A percentile compares a stretch with the other conserved stretches of the same genome.
Evolutionary conservation across 208 protist genomes (phyloP).

Genomic region (Acanthamoeba sp.): DNA sequence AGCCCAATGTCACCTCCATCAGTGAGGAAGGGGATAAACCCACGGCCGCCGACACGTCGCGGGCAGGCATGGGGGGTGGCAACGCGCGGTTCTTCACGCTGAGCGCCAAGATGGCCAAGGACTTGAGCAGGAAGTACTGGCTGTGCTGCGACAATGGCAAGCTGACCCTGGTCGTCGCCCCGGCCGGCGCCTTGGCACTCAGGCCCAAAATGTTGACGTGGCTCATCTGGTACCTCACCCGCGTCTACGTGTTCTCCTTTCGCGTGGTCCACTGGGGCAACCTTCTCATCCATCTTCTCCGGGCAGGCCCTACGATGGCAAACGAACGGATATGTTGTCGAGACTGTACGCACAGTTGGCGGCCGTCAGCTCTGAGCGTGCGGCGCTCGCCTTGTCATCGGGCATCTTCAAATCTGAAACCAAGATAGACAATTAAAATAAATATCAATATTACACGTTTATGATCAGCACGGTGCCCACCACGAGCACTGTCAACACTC

Average conservation of each 20-base stretch:
- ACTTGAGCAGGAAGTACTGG: constrained; percentile 6
- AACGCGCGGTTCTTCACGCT: background rate
- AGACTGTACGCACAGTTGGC: constrained; percentile 3
- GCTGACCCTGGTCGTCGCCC: background rate
- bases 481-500: too few relatives aligned
- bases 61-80: background rate
- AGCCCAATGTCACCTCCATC: too few relatives aligned
- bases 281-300: too few relatives aligned
- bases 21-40: too few relatives aligned
- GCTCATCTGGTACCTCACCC: background rate
- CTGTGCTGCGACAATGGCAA: constrained; percentile 6
- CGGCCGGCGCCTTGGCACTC: background rate
- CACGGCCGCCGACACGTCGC: background rate
- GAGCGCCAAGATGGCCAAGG: background rate
- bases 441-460: too few relatives aligned
- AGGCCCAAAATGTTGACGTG: background rate
- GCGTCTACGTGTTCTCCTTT: too few relatives aligned
- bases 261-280: too few relatives aligned
- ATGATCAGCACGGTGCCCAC: too few relatives aligned
- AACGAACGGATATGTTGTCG: background rate
- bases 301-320: background rate
- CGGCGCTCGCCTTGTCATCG: background rate
- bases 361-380: constrained; percentile 1
- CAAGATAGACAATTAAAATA: too few relatives aligned
- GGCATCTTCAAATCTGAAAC: constrained; percentile 50